Percentiles rank a stretch among this genome's conserved stretches.
Evolutionary conservation across 345 rosid species (phyloP).

Genomic region (rapeseed (Brassica napus)): DNA sequence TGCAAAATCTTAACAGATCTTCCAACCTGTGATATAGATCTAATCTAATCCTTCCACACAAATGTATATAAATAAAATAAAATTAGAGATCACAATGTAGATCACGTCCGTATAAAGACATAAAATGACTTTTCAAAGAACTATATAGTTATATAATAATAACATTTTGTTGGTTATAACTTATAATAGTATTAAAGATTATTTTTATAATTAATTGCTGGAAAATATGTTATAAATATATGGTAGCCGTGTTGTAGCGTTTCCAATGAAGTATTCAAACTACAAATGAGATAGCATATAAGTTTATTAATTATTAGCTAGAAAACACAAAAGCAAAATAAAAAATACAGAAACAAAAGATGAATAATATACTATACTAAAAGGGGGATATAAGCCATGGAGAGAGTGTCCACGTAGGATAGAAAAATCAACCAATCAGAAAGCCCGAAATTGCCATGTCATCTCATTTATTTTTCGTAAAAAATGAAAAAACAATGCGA

Average conservation of each 20-base stretch:
- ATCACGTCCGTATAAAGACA: constrained; percentile 37
- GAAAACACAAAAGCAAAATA: constrained; percentile 13
- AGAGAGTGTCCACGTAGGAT: no score
- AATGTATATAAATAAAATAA: background rate
- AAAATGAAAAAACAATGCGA: no score
- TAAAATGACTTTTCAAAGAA: constrained; percentile 33
- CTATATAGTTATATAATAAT: background rate
- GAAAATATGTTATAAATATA: background rate
- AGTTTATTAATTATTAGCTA: background rate
- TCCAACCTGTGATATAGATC: constrained; percentile 37
- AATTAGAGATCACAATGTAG: constrained; percentile 9
- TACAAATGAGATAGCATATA: constrained; percentile 8
- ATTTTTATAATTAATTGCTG: constrained; percentile 12
- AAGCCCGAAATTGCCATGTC: no score
- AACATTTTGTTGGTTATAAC: background rate
- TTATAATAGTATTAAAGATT: background rate
- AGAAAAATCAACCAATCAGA: no score
- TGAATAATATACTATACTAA: no score
- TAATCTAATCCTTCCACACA: constrained; percentile 25
- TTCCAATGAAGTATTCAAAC: constrained; percentile 33
- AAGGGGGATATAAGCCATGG: no score
- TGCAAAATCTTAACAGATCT: constrained; percentile 41
- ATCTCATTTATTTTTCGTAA: no score
- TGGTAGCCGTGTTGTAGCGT: constrained; percentile 12
- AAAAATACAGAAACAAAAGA: background rate